Conservation (phyloP, 257 asterid genomes). For the Plantago major region DNA sequence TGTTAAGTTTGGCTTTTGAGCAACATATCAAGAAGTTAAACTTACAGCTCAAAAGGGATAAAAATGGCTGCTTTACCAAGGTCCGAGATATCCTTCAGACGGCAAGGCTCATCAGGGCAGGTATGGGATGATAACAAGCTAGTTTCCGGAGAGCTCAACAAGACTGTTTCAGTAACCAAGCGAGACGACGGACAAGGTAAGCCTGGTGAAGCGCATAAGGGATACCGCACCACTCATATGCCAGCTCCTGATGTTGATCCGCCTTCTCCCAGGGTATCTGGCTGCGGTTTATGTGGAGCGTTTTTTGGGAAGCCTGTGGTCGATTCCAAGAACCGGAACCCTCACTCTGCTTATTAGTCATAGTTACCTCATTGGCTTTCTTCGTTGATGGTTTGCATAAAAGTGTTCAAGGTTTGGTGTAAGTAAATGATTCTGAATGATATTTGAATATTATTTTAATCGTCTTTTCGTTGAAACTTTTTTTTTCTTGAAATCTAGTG, state of each 20-base stretch:
- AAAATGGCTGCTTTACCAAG: slow-evolving; percentile 38
- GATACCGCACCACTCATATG: neutral
- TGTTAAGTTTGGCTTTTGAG: neutral
- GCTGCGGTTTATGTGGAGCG: slow-evolving; percentile 10
- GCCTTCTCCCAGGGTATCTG: slow-evolving; percentile 11
- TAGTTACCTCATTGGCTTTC: neutral
- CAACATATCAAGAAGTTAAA: neutral
- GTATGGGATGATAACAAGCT: slow-evolving; percentile 38
- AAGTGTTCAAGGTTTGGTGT: no score
- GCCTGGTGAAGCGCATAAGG: slow-evolving; percentile 1
- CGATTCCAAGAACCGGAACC: neutral
- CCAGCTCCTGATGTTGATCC: slow-evolving; percentile 3
- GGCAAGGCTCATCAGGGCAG: slow-evolving; percentile 35
- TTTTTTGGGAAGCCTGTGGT: slow-evolving; percentile 2
- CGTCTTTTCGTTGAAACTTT: no score
- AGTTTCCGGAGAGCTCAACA: slow-evolving; percentile 7
- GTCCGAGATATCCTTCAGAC: slow-evolving; percentile 43
- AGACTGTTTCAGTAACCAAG: neutral
- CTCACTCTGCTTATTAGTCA: neutral
- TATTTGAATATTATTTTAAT: no score
- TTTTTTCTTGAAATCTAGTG: no score
- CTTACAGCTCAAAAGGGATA: neutral
- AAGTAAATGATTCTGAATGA: no score
- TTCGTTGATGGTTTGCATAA: neutral
- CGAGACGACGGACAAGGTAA: neutral